These are phyloP conservation scores for Colletotrichum sidae DNA, from an alignment of 2,329 filamentous ascomycete genomes.

Conservation along the genomic window DNA sequence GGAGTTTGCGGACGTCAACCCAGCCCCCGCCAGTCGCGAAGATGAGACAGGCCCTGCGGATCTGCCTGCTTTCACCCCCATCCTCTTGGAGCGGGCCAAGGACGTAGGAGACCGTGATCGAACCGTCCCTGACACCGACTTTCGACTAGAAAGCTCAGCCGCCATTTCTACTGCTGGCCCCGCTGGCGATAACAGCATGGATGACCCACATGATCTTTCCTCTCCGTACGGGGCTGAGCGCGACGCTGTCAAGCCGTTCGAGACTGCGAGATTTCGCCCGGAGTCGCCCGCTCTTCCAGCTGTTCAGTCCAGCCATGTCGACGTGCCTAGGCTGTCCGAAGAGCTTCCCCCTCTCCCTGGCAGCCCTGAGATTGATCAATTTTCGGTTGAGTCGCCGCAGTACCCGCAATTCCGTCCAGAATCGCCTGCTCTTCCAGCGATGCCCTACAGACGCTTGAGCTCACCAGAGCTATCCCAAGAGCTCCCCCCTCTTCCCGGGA, in stretches of 20 bases:
- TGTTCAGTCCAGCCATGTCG: slow-evolving; percentile 10
- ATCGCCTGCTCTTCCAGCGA: slow-evolving; percentile 31
- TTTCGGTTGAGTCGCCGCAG: not conserved
- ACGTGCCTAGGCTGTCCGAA: too few species aligned
- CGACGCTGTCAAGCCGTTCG: not conserved
- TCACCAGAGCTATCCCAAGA: not conserved
- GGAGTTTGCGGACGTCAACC: not conserved
- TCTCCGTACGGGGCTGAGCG: not conserved
- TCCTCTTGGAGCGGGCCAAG: too few species aligned
- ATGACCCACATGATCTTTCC: not conserved
- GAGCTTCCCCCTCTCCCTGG: not conserved
- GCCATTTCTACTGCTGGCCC: too few species aligned
- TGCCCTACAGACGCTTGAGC: slow-evolving; percentile 4
- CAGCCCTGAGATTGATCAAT: not conserved
- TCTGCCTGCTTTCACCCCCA: too few species aligned
- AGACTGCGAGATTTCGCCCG: not conserved
- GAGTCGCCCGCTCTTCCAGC: slow-evolving; percentile 32
- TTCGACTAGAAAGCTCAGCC: too few species aligned
- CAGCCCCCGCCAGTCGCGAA: not conserved
- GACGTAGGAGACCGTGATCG: too few species aligned
- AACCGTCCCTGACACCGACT: too few species aligned
- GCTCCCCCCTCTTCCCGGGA: not conserved
- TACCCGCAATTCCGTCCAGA: slow-evolving; percentile 2
- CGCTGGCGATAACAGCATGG: too few species aligned
- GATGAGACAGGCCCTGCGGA: not conserved